phyloP scores from a whole-genome alignment of 2,329 filamentous ascomycete genomes.

The Neodidymelliopsis sp. region DNA sequence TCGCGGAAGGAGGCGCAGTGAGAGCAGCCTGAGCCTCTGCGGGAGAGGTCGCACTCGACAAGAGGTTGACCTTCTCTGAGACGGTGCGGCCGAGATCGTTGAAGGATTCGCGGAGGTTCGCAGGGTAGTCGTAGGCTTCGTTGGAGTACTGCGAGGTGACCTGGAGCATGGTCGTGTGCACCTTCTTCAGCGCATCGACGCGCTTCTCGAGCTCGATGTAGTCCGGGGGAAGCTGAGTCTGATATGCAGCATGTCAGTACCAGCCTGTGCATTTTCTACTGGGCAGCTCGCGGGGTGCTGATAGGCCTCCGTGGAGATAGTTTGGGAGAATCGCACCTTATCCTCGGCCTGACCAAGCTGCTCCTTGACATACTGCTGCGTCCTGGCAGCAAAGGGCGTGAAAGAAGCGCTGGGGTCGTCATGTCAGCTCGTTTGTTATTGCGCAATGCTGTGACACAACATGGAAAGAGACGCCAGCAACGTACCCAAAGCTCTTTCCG shows the following conservation, averaged over 20 bases:
- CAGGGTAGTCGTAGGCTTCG: constrained; percentile 89
- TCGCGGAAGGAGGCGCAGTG: constrained; percentile 85
- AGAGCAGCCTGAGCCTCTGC: constrained; percentile 94
- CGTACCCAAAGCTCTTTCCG: constrained; percentile 74
- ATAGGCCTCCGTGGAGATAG: not conserved
- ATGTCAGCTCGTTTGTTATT: constrained; percentile 46
- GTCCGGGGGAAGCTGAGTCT: constrained; percentile 96
- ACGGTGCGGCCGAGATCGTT: constrained; percentile 95
- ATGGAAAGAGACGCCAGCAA: constrained; percentile 17
- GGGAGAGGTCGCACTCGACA: constrained; percentile 84
- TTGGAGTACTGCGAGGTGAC: constrained; percentile 98
- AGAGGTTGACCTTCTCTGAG: constrained; percentile 89
- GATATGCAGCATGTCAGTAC: constrained; percentile 31
- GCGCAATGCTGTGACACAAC: constrained; percentile 14
- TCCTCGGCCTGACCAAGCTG: constrained; percentile 94
- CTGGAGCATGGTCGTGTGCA: constrained; percentile 95
- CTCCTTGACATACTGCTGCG: constrained; percentile 97
- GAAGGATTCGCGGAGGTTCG: constrained; percentile 98
- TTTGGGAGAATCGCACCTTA: constrained; percentile 66
- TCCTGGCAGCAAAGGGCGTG: constrained; percentile 91
- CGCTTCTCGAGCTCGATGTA: constrained; percentile 99
- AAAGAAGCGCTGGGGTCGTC: constrained; percentile 75
- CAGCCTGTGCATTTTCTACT: not conserved
- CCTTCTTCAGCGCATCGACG: constrained; percentile 94
- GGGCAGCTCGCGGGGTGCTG: not conserved